Evolutionary conservation across 306 rosid species (phyloP).

Genomic region (Lathyrus oleraceus): DNA sequence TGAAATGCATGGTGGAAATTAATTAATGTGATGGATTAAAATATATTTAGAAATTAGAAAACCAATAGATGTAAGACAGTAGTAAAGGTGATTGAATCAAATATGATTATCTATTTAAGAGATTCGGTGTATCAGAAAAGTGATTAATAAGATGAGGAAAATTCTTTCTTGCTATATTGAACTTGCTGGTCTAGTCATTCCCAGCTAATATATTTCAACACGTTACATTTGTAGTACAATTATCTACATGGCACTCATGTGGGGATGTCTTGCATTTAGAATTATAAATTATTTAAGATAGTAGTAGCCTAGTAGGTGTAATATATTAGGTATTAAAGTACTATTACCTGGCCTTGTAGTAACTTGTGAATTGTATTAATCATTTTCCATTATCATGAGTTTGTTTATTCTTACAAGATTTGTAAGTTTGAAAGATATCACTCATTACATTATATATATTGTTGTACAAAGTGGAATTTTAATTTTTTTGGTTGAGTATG

Average conservation of each 20-base stretch:
- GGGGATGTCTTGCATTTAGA: conserved; percentile 13
- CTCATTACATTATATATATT: too few species aligned
- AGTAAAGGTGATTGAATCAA: conserved; percentile 26
- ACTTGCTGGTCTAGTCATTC: conserved; percentile 42
- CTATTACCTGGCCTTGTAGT: not conserved
- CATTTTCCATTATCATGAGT: too few species aligned
- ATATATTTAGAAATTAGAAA: not conserved
- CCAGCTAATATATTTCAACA: conserved; percentile 34
- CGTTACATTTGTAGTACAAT: conserved; percentile 21
- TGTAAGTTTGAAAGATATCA: too few species aligned
- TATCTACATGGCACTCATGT: conserved; percentile 14
- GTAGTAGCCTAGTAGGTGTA: not conserved
- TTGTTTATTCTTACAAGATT: too few species aligned
- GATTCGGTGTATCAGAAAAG: conserved; percentile 42
- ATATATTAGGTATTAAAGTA: not conserved
- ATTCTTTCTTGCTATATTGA: conserved; percentile 24
- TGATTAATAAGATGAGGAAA: conserved; percentile 24
- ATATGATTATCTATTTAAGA: conserved; percentile 37
- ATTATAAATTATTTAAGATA: not conserved
- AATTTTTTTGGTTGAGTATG: too few species aligned
- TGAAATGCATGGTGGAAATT: conserved; percentile 38
- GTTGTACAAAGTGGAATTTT: too few species aligned
- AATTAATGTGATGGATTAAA: conserved; percentile 13
- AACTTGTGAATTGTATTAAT: too few species aligned
- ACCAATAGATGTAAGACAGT: conserved; percentile 30